These are phyloP conservation scores for Tetrahymena borealis DNA, from an alignment of 73 alveolate species.

Conservation along the genomic window DNA sequence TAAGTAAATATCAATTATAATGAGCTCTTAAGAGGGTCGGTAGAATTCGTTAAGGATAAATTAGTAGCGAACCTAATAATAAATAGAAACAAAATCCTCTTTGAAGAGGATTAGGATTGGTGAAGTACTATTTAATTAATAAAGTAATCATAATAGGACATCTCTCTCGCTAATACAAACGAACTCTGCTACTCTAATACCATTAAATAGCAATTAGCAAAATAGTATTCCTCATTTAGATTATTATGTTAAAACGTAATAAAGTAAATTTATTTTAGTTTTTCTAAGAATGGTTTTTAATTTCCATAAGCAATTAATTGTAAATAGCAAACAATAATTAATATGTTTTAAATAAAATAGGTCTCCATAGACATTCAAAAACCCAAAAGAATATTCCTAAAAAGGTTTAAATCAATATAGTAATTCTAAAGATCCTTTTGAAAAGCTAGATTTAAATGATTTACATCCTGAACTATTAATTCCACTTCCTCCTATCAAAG, in stretches of 20 bases:
- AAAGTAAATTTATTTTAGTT: neutral
- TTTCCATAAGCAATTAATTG: too few species aligned
- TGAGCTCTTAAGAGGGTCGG: neutral
- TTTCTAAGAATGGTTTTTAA: too few species aligned
- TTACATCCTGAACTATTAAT: neutral
- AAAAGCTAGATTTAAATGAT: neutral
- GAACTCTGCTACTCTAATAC: neutral
- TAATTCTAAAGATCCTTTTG: neutral
- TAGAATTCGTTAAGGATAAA: neutral
- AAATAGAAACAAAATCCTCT: neutral
- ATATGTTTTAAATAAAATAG: too few species aligned
- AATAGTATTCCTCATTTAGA: neutral
- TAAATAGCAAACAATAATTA: too few species aligned
- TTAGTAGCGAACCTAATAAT: neutral
- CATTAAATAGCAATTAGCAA: neutral
- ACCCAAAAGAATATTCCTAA: too few species aligned
- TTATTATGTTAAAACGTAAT: neutral
- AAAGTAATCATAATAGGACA: neutral
- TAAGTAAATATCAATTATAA: neutral
- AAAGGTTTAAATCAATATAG: too few species aligned
- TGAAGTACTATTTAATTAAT: neutral
- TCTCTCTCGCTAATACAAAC: neutral
- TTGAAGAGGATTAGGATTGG: neutral
- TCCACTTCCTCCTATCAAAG: neutral
- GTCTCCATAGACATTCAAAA: too few species aligned